Evolutionary conservation across 768 basidiomycete species (phyloP), one percentile per base, ranked within the genome.

Genomic region (Rossbeevera mucosa): DNA sequence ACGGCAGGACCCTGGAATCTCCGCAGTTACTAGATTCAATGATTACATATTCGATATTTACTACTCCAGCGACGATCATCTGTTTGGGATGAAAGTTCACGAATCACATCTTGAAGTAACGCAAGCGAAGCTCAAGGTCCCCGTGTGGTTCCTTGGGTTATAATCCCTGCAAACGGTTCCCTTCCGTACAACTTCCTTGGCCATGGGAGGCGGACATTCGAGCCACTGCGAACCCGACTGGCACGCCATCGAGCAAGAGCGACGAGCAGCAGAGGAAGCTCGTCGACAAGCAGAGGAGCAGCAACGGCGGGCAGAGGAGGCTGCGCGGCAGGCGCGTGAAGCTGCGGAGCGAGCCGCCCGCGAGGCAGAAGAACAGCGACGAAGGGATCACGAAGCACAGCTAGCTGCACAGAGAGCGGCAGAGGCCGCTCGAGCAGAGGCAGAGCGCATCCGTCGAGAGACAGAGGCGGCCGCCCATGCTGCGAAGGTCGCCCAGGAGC

Each of bases 131-230:
- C 28, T 2, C 22, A 3, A 22, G 26, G 26, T 26, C 26, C 26
- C 26, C 26, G 26, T 26, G 26, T 26, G 26, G 18, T 22, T 7
- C 24, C n/a, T 20, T 13, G 24, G 2, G 14, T 12, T 2, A 16
- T 18, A 47, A 44, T 5, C 24, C 14, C 33, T 18, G 20, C 30
- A 31, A 8, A 3, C 14, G 7, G 13, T 5, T n/a, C 25, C 16
- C 20, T 14, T 9, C 7, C 26, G 31, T 5, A 12, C 31, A 4
- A 9, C 21, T 16, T 6, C 8, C 2, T n/a, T 25, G 22, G 43
- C 51, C 14, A 69, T 69, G 65, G 67, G 67, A 12, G 65, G 60
- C 18, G 54, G 55, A 9, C 58, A 62, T n/a, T 67, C 66, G 9
- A 59, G 36, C 21, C 60, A 67, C 25, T 49, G 43, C 4, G 62